Evolutionary conservation across 495 filamentous ascomycete genomes (phyloP), one percentile per base, ranked within the genome.

Genomic region (Penicillium coffeae): DNA sequence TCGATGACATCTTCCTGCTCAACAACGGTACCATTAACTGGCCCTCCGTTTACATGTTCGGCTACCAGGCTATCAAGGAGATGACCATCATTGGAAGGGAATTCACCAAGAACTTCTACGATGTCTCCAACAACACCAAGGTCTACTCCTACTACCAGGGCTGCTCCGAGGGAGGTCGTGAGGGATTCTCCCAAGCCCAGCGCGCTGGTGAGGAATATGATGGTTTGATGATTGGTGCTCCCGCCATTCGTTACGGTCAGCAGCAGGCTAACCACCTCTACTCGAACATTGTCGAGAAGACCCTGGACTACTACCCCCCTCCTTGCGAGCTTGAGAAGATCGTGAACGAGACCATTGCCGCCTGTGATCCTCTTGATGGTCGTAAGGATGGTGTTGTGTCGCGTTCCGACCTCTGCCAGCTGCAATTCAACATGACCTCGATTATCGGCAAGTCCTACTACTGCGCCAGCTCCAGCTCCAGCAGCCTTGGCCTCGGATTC

Each of bases 301-400:
- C 59, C 7, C 38, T 69, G 4, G 58, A 54, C 19, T 75, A 77
- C 48, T 75, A 62, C 45, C 68, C 74, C 3, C 61, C 70, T 0
- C 60, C 64, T 0, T 78, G 75, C 44, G 73, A 78, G 54, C 45
- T 76, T 7, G 58, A 62, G 10, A 67, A 69, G 45, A 75, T 77
- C 37, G 56, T 64, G 7, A 72, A 71, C 42, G 56, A 59, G 41
- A 73, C 70, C 0, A 72, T 77, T 50, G 54, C 63, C 1, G 65
- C 68, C 14, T 80, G 77, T 38, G 76, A 81, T 47, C 30, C 59
- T n/a, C 54, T 79, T 4, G 77, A 79, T 55, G 77, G 77, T 1
- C 59, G 55, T 36, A 59, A 45, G 1, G 77, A 81, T 47, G 76
- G 75, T 1, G 74, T 81, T 0, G 63, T 79, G 8, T 60, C 69